These are phyloP conservation scores for Hyphopichia khmerensis DNA, from an alignment of 1,139 yeast species.

Conservation along the genomic window DNA sequence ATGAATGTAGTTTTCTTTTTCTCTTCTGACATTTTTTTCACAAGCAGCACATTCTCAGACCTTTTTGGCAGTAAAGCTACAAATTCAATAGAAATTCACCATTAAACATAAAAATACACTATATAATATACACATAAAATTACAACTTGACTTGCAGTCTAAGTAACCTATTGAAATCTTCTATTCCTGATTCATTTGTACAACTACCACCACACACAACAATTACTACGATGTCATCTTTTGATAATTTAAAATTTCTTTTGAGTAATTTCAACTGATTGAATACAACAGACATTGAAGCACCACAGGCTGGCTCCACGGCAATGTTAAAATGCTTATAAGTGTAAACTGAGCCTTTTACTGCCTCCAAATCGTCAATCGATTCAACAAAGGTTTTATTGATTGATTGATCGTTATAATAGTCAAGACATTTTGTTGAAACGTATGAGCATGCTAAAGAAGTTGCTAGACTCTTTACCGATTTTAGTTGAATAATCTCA, in stretches of 20 bases:
- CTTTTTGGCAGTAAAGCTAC: too few relatives aligned
- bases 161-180: constrained; percentile 17
- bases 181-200: constrained; percentile 18
- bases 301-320: constrained; percentile 48
- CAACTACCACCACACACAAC: constrained; percentile 45
- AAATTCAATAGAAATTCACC: not conserved
- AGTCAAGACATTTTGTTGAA: constrained; percentile 26
- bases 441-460: constrained; percentile 42
- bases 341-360: constrained; percentile 27
- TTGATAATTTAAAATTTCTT: constrained; percentile 19
- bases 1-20: too few relatives aligned
- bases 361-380: constrained; percentile 38
- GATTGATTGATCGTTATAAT: constrained; percentile 17
- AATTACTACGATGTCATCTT: constrained; percentile 34
- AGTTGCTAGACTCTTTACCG: constrained; percentile 36
- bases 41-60: too few relatives aligned
- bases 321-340: constrained; percentile 21
- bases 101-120: not conserved
- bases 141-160: constrained; percentile 2
- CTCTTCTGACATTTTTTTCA: too few relatives aligned
- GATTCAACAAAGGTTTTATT: constrained; percentile 21
- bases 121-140: not conserved
- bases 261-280: constrained; percentile 20
- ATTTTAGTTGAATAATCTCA: constrained; percentile 24
- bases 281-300: constrained; percentile 29